A percentile compares a stretch with the other conserved stretches of the same genome.
phyloP scores from a whole-genome alignment of 1,284 basidiomycete genomes.

The Cutaneotrichosporon spelunceum region DNA sequence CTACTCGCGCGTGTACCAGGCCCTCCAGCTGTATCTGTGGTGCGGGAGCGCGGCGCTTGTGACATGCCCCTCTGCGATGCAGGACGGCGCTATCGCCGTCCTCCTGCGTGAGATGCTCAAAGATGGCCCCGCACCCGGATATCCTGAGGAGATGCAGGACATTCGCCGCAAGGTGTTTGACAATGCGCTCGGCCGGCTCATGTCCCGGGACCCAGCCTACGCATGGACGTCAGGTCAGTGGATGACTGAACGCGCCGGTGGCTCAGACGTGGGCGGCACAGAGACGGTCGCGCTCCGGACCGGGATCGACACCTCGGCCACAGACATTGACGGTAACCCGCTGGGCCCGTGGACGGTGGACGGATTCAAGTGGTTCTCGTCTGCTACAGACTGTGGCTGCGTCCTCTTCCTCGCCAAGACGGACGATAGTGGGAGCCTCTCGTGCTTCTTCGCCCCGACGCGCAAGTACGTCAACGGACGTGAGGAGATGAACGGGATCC shows the following conservation, averaged over 20 bases:
- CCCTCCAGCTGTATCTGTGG: conserved; percentile 17
- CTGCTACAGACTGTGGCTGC: conserved; percentile 61
- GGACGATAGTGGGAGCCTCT: conserved; percentile 58
- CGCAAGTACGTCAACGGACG: conserved; percentile 53
- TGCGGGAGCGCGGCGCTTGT: conserved; percentile 6
- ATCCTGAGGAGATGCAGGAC: conserved; percentile 1
- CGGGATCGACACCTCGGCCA: background rate
- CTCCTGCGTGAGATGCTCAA: conserved; percentile 10
- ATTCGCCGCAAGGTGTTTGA: conserved; percentile 17
- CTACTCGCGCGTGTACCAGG: conserved; percentile 16
- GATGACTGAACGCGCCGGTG: conserved; percentile 79
- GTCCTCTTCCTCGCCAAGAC: conserved; percentile 23
- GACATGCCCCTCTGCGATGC: conserved; percentile 19
- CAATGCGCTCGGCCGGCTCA: conserved; percentile 18
- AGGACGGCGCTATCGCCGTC: conserved; percentile 20
- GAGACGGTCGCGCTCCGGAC: conserved; percentile 65
- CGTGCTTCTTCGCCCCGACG: conserved; percentile 59
- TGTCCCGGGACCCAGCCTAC: conserved; percentile 54
- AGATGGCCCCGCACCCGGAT: background rate
- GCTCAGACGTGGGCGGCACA: conserved; percentile 71
- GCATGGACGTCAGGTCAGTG: conserved; percentile 76
- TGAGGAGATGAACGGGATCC: conserved; percentile 62
- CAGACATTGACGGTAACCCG: conserved; percentile 20
- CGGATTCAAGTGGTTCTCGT: conserved; percentile 81
- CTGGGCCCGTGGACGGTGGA: conserved; percentile 52